Conservation (phyloP, 2,329 filamentous ascomycete species). For the Westerdykella aurantiaca region DNA sequence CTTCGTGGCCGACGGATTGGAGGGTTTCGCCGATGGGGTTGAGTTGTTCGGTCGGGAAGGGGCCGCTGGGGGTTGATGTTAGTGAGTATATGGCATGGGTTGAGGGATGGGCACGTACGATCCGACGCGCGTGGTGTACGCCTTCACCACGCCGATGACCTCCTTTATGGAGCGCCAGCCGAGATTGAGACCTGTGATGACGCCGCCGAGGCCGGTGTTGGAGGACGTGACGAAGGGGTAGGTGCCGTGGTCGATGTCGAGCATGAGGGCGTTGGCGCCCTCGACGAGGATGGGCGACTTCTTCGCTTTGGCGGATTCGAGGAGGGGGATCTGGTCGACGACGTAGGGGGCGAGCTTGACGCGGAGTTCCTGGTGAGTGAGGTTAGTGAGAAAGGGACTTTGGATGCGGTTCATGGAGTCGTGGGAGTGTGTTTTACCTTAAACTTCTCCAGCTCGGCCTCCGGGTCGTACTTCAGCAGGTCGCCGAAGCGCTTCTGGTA, state of each 20-base stretch:
- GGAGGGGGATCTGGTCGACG: constrained; percentile 62
- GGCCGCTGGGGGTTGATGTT: constrained; percentile 45
- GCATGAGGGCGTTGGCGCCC: constrained; percentile 63
- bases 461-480: constrained; percentile 60
- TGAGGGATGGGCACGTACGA: constrained; percentile 18
- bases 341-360: constrained; percentile 54
- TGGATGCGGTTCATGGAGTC: not conserved
- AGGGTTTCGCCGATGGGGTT: constrained; percentile 54
- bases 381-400: not conserved
- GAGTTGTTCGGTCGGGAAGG: constrained; percentile 63
- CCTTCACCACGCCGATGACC: constrained; percentile 62
- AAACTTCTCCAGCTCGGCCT: constrained; percentile 62
- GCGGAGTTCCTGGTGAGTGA: constrained; percentile 44
- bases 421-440: constrained; percentile 46
- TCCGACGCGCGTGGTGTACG: constrained; percentile 58
- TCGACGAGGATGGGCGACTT: constrained; percentile 61
- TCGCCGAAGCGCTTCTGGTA: constrained; percentile 66
- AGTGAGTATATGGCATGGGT: constrained; percentile 6
- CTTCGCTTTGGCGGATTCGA: constrained; percentile 55
- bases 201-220: constrained; percentile 55
- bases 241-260: constrained; percentile 55
- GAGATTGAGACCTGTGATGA: constrained; percentile 58
- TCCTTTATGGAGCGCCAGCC: constrained; percentile 57
- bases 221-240: constrained; percentile 59
- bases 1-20: constrained; percentile 52